A percentile compares a stretch with the other conserved stretches of the same genome.
Evolutionary conservation across 768 basidiomycete species (phyloP).

Genomic region (Phaffia australis): DNA sequence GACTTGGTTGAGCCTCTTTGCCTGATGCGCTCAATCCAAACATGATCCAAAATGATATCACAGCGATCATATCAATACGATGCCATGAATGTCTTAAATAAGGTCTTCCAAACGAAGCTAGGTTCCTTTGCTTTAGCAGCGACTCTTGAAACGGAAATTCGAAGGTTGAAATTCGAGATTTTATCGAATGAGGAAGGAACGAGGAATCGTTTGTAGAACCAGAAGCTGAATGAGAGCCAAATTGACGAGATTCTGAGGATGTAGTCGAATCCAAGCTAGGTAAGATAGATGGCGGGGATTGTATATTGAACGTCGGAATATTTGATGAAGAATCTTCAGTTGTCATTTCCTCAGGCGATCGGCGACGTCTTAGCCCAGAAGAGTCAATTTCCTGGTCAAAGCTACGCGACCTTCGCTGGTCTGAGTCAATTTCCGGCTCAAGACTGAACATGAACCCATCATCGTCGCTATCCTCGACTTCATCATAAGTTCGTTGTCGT

Average conservation of each 20-base stretch:
- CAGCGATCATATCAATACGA: constrained; percentile 69
- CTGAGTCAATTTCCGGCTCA: no score
- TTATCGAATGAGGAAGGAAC: constrained; percentile 10
- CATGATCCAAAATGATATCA: constrained; percentile 74
- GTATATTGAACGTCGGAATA: no score
- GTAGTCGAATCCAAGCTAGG: not conserved
- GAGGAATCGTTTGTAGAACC: not conserved
- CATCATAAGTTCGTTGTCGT: no score
- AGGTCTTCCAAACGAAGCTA: constrained; percentile 47
- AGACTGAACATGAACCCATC: no score
- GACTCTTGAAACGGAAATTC: constrained; percentile 42
- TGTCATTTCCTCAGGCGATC: no score
- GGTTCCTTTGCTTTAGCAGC: constrained; percentile 33
- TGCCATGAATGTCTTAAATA: constrained; percentile 85
- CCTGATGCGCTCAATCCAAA: constrained; percentile 62
- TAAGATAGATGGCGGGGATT: not conserved
- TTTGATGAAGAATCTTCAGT: no score
- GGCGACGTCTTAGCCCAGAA: no score
- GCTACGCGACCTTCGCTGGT: no score
- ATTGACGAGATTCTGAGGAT: no score
- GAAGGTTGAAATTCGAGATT: not conserved
- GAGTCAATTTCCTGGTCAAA: no score
- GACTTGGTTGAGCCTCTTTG: constrained; percentile 49
- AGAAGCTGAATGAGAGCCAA: no score
- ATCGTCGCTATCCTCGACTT: no score